Percentiles rank a stretch among this genome's conserved stretches.
Evolutionary conservation across 2,329 filamentous ascomycete species (phyloP).

Genomic region (Cadophora sp.): DNA sequence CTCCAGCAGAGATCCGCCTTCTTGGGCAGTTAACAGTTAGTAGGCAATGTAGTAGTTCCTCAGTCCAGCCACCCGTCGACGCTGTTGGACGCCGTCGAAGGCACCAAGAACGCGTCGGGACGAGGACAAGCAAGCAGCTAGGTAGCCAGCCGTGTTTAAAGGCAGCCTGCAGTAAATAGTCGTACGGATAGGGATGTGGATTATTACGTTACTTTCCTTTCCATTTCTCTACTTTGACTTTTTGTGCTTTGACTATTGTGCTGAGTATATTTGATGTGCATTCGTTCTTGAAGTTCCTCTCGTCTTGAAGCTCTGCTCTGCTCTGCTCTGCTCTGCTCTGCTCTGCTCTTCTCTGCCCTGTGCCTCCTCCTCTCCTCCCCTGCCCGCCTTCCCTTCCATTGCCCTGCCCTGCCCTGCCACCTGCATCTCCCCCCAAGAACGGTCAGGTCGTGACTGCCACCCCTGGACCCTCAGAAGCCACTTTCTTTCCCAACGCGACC

Average conservation of each 20-base stretch:
- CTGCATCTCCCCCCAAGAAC: not conserved
- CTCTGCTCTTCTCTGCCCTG: not conserved
- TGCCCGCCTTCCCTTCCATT: not conserved
- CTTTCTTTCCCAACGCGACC: conserved; percentile 13
- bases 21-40: too few relatives aligned
- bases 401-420: not conserved
- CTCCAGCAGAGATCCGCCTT: conserved; percentile 8
- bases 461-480: conserved; percentile 6
- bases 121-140: conserved; percentile 13
- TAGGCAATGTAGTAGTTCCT: not conserved
- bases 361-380: too few relatives aligned
- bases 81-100: conserved; percentile 17
- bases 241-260: not conserved
- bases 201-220: not conserved
- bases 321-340: not conserved
- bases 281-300: not conserved
- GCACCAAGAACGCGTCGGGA: conserved; percentile 24
- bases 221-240: not conserved
- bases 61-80: conserved; percentile 14
- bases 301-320: not conserved
- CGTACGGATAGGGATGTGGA: not conserved
- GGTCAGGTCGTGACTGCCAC: not conserved
- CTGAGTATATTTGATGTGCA: not conserved
- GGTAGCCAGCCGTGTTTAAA: not conserved
- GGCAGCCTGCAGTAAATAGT: not conserved